A percentile compares a stretch with the other conserved stretches of the same genome.
These are phyloP conservation scores for Candida xyloterini DNA, from an alignment of 805 yeast genomes.

Conservation along the genomic window DNA sequence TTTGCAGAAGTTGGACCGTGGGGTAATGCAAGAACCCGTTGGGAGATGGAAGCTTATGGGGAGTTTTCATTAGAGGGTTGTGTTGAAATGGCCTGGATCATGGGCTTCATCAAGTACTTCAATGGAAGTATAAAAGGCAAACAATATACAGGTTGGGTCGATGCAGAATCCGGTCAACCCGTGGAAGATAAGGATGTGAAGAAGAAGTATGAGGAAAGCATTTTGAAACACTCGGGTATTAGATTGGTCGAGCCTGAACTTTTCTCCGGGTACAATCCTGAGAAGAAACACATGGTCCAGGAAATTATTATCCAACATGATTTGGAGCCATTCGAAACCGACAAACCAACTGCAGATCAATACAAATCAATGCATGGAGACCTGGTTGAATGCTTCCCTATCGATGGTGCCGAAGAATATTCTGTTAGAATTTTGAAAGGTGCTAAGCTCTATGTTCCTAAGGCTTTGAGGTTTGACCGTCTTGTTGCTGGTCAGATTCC, in stretches of 20 bases:
- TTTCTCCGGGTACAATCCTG: conserved; percentile 91
- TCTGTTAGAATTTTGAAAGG: conserved; percentile 90
- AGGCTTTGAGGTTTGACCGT: conserved; percentile 72
- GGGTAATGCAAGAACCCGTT: conserved; percentile 98
- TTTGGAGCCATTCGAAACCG: conserved; percentile 91
- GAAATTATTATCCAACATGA: conserved; percentile 97
- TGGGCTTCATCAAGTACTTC: conserved; percentile 96
- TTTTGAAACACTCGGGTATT: conserved; percentile 92
- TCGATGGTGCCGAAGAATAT: conserved; percentile 87
- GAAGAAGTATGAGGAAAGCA: conserved; percentile 83
- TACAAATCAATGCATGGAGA: conserved; percentile 94
- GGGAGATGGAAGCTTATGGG: conserved; percentile 98
- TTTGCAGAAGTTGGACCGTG: conserved; percentile 99
- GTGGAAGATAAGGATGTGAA: conserved; percentile 94
- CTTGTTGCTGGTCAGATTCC: conserved; percentile 92
- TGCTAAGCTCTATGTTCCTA: conserved; percentile 86
- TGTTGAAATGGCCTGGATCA: conserved; percentile 99
- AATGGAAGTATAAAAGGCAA: conserved; percentile 86
- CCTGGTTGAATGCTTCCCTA: conserved; percentile 85
- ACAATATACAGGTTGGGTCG: conserved; percentile 97
- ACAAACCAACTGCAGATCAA: conserved; percentile 92
- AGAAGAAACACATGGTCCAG: conserved; percentile 88
- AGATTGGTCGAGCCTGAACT: conserved; percentile 95
- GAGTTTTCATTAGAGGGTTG: conserved; percentile 96
- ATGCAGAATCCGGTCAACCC: conserved; percentile 86